phyloP scores from a whole-genome alignment of 2,329 filamentous ascomycete genomes.

The Monilinia fructigena region DNA sequence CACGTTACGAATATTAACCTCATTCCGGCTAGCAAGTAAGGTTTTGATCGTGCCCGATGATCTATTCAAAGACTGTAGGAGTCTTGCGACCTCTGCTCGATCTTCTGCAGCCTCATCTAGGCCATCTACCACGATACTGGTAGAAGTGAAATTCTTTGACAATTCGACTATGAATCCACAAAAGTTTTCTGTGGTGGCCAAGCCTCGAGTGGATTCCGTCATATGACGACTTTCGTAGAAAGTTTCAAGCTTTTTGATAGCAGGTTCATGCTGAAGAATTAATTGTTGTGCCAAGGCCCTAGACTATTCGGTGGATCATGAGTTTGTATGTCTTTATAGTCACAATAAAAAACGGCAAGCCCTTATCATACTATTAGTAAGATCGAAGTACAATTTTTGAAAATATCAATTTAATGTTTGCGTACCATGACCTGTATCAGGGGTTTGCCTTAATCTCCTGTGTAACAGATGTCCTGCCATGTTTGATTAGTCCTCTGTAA shows the following conservation, averaged over 20 bases:
- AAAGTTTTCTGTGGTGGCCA: conserved; percentile 14
- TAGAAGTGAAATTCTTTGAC: conserved; percentile 25
- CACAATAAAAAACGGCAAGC: conserved; percentile 20
- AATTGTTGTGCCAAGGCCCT: conserved; percentile 36
- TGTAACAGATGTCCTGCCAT: conserved; percentile 21
- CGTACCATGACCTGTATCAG: neutral
- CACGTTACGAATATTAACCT: conserved; percentile 24
- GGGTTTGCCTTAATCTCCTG: conserved; percentile 16
- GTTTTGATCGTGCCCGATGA: conserved; percentile 25
- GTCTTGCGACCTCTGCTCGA: conserved; percentile 18
- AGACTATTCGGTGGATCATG: conserved; percentile 24
- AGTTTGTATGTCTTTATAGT: conserved; percentile 19
- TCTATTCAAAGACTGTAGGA: conserved; percentile 23
- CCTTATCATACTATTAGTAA: conserved; percentile 21
- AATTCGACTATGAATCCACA: conserved; percentile 16
- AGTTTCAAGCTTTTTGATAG: conserved; percentile 26
- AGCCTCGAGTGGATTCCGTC: neutral
- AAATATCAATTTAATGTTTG: conserved; percentile 18
- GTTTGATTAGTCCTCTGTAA: neutral
- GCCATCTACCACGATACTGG: conserved; percentile 36
- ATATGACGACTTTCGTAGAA: conserved; percentile 18
- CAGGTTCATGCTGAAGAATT: conserved; percentile 32
- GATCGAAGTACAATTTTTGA: neutral
- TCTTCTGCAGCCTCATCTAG: conserved; percentile 35
- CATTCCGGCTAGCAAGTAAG: conserved; percentile 27